These are phyloP conservation scores for Apiotrichum mycotoxinovorans DNA, from an alignment of 1,284 basidiomycete species.

Conservation along the genomic window DNA sequence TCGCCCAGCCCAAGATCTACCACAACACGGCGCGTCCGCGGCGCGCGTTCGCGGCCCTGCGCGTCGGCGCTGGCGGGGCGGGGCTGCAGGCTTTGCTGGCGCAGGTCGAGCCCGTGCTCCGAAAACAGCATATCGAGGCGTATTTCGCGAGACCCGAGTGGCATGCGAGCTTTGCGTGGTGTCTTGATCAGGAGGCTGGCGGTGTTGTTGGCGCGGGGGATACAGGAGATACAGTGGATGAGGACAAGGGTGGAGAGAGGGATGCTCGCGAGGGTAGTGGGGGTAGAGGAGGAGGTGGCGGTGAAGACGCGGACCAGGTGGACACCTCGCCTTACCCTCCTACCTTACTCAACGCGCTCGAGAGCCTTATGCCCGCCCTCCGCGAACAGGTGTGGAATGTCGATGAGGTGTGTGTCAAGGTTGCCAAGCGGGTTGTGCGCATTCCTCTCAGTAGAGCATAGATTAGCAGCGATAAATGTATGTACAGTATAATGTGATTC, in stretches of 20 bases:
- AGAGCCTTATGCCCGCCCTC: constrained; percentile 4
- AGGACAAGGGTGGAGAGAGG: background rate
- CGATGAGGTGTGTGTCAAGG: constrained; percentile 29
- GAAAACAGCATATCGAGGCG: constrained; percentile 32
- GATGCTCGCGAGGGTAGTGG: background rate
- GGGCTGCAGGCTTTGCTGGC: constrained; percentile 30
- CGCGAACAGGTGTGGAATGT: constrained; percentile 30
- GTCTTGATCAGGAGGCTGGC: constrained; percentile 12
- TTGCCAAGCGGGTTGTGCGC: constrained; percentile 30
- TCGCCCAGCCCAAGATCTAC: constrained; percentile 31
- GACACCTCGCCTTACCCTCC: constrained; percentile 2
- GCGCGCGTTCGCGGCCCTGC: constrained; percentile 44
- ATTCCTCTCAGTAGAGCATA: constrained; percentile 10
- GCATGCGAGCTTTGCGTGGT: constrained; percentile 48
- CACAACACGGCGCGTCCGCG: constrained; percentile 27
- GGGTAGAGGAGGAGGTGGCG: too few relatives aligned
- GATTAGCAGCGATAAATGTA: too few relatives aligned
- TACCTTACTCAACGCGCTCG: background rate
- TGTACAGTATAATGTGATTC: background rate
- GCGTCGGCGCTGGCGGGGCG: constrained; percentile 39
- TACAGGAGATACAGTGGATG: background rate
- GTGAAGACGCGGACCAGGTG: background rate
- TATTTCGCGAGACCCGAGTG: constrained; percentile 46
- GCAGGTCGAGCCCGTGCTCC: constrained; percentile 33
- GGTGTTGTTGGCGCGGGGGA: background rate